phyloP scores from a whole-genome alignment of 2,329 filamentous ascomycete species.

The Penicillium sp. region DNA sequence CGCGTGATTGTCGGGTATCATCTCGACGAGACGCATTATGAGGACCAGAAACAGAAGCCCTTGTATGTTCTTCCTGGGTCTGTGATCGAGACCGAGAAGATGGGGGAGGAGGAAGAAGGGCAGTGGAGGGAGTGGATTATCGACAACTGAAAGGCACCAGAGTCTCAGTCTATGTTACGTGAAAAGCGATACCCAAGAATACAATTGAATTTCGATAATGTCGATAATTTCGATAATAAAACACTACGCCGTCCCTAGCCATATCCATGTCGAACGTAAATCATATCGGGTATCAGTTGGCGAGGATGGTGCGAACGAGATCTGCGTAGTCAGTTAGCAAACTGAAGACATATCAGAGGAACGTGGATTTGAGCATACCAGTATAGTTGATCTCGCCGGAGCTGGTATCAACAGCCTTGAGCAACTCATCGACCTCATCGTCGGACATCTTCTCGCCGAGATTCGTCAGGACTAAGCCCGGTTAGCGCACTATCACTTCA shows the following conservation, averaged over 20 bases:
- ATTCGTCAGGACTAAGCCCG: slow-evolving; percentile 76
- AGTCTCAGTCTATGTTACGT: neutral
- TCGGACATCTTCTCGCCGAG: slow-evolving; percentile 99
- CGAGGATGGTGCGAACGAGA: slow-evolving; percentile 82
- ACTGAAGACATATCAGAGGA: neutral
- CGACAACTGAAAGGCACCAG: neutral
- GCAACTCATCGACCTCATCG: slow-evolving; percentile 96
- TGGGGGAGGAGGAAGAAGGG: slow-evolving; percentile 45
- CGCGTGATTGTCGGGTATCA: slow-evolving; percentile 64
- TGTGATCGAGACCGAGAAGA: slow-evolving; percentile 59
- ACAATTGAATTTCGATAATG: slow-evolving; percentile 1
- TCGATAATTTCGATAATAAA: slow-evolving; percentile 10
- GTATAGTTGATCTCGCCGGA: slow-evolving; percentile 98
- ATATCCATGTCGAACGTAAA: slow-evolving; percentile 22
- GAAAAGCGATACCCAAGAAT: slow-evolving; percentile 5
- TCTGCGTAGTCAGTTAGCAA: slow-evolving; percentile 51
- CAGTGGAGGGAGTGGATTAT: slow-evolving; percentile 39
- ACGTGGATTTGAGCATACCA: slow-evolving; percentile 56
- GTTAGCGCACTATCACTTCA: neutral
- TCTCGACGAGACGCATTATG: slow-evolving; percentile 56
- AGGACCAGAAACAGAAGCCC: slow-evolving; percentile 44
- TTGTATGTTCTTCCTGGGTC: slow-evolving; percentile 65
- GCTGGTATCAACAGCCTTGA: slow-evolving; percentile 96
- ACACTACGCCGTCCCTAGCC: slow-evolving; percentile 13
- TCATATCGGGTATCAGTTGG: slow-evolving; percentile 61